Conservation (phyloP, 441 rosid genomes). For the Populus trichocarpa region DNA sequence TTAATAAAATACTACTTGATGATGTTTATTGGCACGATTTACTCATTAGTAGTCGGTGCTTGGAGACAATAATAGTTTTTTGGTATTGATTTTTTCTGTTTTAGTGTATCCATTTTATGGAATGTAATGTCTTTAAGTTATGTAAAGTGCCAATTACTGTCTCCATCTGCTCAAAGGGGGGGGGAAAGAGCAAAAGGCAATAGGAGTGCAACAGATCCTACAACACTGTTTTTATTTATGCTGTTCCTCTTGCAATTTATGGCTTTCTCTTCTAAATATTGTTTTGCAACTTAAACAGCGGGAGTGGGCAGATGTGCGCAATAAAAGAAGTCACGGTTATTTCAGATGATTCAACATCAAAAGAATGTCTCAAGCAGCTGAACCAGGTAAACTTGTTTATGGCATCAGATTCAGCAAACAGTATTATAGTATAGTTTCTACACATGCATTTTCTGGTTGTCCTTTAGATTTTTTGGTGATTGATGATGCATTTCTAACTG, state of each 20-base stretch:
- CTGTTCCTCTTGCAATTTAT: background rate
- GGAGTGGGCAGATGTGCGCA: conserved; percentile 92
- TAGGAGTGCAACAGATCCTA: background rate
- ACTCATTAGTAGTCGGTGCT: background rate
- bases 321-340: conserved; percentile 88
- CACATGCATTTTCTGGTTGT: background rate
- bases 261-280: conserved; percentile 15
- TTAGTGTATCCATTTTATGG: background rate
- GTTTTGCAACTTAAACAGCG: conserved; percentile 43
- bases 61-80: background rate
- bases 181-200: background rate
- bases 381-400: conserved; percentile 59
- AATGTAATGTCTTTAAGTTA: background rate
- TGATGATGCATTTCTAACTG: conserved; percentile 15
- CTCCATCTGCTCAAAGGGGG: background rate
- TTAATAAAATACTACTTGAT: background rate
- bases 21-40: background rate
- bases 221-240: background rate
- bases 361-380: conserved; percentile 85
- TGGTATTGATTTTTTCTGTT: background rate
- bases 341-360: conserved; percentile 75
- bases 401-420: background rate
- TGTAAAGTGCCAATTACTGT: background rate
- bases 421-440: background rate
- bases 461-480: background rate